Evolutionary conservation across 139 green algal species (phyloP).

Genomic region (Coelastrella sp.): DNA sequence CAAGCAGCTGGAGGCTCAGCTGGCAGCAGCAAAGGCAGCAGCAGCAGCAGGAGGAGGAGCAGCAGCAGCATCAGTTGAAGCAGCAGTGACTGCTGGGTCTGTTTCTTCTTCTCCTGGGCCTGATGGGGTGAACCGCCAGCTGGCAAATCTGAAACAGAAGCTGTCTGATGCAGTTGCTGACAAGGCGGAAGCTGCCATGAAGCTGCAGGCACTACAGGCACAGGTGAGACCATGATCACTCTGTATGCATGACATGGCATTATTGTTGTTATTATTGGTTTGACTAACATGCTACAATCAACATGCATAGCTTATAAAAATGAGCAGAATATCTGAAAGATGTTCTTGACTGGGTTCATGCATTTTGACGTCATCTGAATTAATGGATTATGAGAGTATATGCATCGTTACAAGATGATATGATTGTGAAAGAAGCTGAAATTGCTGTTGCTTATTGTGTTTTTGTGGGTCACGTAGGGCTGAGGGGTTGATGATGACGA

Average conservation of each 20-base stretch:
- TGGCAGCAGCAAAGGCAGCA: slow-evolving; percentile 30
- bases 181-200: slow-evolving; percentile 46
- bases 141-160: slow-evolving; percentile 20
- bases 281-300: no score
- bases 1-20: slow-evolving; percentile 17
- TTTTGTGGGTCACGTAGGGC: no score
- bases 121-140: slow-evolving; percentile 31
- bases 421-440: no score
- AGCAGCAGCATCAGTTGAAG: neutral
- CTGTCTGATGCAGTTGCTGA: slow-evolving; percentile 35
- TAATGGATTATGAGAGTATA: no score
- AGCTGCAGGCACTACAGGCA: neutral
- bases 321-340: no score
- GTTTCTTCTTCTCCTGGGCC: neutral
- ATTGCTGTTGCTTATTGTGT: no score
- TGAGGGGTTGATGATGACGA: no score
- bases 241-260: neutral
- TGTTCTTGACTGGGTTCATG: no score
- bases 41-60: neutral
- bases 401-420: no score
- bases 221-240: neutral
- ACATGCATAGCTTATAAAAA: no score
- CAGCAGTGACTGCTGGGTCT: neutral
- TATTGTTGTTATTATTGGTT: no score
- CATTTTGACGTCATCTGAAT: no score